phyloP scores from a whole-genome alignment of 2,329 filamentous ascomycete species.

The Aspergillus brunneoviolaceus region DNA sequence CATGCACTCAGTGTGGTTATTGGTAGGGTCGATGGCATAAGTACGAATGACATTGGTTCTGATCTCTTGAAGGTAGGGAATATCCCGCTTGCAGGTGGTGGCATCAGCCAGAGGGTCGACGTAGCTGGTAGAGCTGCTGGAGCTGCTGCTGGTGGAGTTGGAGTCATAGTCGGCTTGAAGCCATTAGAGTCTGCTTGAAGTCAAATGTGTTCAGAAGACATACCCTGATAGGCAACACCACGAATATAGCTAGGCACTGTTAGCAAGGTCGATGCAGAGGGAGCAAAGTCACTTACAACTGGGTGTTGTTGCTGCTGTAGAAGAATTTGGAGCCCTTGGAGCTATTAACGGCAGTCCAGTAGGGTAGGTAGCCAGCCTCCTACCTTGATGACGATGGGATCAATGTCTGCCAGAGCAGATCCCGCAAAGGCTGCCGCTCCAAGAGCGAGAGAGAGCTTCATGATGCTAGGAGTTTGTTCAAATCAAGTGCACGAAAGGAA shows the following conservation, averaged over 20 bases:
- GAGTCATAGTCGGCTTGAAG: conserved; percentile 58
- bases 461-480: neutral
- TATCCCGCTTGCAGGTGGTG: conserved; percentile 72
- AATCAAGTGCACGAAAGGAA: neutral
- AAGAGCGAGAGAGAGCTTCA: conserved; percentile 20
- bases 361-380: neutral
- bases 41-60: conserved; percentile 89
- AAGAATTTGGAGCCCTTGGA: conserved; percentile 79
- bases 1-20: conserved; percentile 82
- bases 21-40: conserved; percentile 80
- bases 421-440: conserved; percentile 43
- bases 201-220: neutral
- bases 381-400: conserved; percentile 55
- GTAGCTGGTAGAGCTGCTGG: conserved; percentile 55
- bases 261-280: neutral
- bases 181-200: neutral
- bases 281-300: conserved; percentile 48
- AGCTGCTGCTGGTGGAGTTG: conserved; percentile 46
- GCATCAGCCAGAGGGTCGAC: conserved; percentile 76
- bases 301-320: conserved; percentile 72
- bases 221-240: conserved; percentile 84
- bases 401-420: conserved; percentile 53
- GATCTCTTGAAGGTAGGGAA: conserved; percentile 74
- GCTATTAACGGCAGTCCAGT: neutral
- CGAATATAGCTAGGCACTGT: conserved; percentile 64